Percentiles rank a stretch among this genome's conserved stretches.
phyloP scores from a whole-genome alignment of 1,139 yeast genomes.

The Kazachstania sp. region DNA sequence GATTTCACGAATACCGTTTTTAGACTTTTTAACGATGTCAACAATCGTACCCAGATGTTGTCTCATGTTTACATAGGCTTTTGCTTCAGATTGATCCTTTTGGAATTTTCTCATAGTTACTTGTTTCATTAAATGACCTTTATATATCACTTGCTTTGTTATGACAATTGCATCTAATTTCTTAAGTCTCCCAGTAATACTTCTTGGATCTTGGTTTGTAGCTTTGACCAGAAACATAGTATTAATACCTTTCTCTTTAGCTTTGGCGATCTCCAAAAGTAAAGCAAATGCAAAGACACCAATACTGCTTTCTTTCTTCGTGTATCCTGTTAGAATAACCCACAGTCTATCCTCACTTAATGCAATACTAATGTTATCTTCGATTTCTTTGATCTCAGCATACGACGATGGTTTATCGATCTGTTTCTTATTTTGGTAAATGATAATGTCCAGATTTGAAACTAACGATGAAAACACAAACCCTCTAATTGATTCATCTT shows the following conservation, averaged over 20 bases:
- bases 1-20: slow-evolving; percentile 58
- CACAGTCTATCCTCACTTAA: slow-evolving; percentile 37
- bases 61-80: slow-evolving; percentile 34
- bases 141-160: slow-evolving; percentile 36
- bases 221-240: slow-evolving; percentile 47
- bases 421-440: slow-evolving; percentile 6
- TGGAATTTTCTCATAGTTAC: slow-evolving; percentile 42
- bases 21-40: slow-evolving; percentile 51
- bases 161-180: slow-evolving; percentile 42
- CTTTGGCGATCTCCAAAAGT: slow-evolving; percentile 42
- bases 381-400: neutral
- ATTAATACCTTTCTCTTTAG: slow-evolving; percentile 48
- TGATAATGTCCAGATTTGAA: slow-evolving; percentile 12
- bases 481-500: slow-evolving; percentile 13
- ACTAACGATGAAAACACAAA: slow-evolving; percentile 18
- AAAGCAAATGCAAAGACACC: slow-evolving; percentile 39
- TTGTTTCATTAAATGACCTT: slow-evolving; percentile 44
- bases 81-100: slow-evolving; percentile 1
- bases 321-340: slow-evolving; percentile 36
- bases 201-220: slow-evolving; percentile 65
- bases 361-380: slow-evolving; percentile 17
- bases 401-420: slow-evolving; percentile 11
- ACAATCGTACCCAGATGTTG: slow-evolving; percentile 40
- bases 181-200: slow-evolving; percentile 54
- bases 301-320: slow-evolving; percentile 34